Evolutionary conservation across 345 rosid genomes (phyloP), one percentile per base, ranked within the genome.

Genomic region (Syzygium jambos): DNA sequence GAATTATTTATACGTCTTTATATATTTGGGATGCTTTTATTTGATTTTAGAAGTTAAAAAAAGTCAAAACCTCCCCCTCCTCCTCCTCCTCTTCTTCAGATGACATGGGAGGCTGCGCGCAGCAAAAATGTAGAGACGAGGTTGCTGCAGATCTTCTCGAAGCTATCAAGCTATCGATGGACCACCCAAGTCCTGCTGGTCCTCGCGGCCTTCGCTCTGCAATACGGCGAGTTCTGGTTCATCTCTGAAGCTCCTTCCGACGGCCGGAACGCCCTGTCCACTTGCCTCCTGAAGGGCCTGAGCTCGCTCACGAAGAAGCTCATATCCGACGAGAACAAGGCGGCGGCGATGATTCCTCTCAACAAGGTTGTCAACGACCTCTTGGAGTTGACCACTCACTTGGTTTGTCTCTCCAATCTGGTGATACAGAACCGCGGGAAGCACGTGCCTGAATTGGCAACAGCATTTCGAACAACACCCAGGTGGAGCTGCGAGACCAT

Each of bases 401-500:
- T 85, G 41, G 55, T 57, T 17, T 11, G 16, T 52, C 54, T 85
- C 54, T 16, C 61, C 25, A 38, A 1, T 16, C 16, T 85, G 78
- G 87, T 49, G 87, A 85, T 29, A 38, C 55, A 85, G 51, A 0
- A 61, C 78, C 87, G 29, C 6, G 2, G 73, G 80, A 61, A 61
- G 65, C 78, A n/a, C 38, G 17, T 27, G 19, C 55, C 11, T 29
- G 9, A 12, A 15, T 77, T 85, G 22, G 1, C 6, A 3, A 10
- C 4, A 34, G 53, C 78, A 51, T 61, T 7, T 25, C 78, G 0
- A 21, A 30, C 12, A 25, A 85, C 61, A 52, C 55, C 56, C 53
- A 25, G 19, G 52, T 85, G 78, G 78, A 85, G 63, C 87, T 85
- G 87, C 87, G 27, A 59, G 78, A 51, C 87, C 55, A 85, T 85